Evolutionary conservation across 106 monocot species (phyloP).

Genomic region (Platanthera zijinensis): DNA sequence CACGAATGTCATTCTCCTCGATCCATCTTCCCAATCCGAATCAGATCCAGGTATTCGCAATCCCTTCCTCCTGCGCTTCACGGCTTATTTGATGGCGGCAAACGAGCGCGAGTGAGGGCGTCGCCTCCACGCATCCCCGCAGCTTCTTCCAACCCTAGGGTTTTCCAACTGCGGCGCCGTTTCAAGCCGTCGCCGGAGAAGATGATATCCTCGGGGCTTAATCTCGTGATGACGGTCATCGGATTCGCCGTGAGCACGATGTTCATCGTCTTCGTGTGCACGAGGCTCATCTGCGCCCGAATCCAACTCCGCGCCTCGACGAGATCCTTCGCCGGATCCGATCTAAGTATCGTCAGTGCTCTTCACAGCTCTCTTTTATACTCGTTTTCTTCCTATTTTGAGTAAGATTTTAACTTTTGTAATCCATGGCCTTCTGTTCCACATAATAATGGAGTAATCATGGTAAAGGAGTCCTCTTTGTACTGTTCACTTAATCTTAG

Average conservation of each 20-base stretch:
- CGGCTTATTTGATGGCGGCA: constrained; percentile 2
- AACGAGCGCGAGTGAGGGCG: background rate
- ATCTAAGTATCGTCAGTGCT: constrained; percentile 39
- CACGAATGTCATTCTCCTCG: background rate
- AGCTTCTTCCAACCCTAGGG: background rate
- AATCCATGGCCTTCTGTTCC: background rate
- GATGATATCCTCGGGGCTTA: constrained; percentile 40
- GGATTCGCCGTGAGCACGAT: constrained; percentile 68
- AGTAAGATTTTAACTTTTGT: background rate
- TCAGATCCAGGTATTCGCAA: background rate
- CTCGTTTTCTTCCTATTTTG: background rate
- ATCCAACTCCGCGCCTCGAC: constrained; percentile 43
- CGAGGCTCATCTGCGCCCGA: constrained; percentile 61
- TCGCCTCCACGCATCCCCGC: background rate
- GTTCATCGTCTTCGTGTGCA: constrained; percentile 80
- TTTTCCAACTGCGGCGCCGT: background rate
- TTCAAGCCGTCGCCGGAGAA: background rate
- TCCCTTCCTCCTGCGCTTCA: background rate
- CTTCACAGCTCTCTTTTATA: background rate
- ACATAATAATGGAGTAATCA: background rate
- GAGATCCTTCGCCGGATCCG: constrained; percentile 36
- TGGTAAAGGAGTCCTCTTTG: background rate
- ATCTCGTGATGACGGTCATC: constrained; percentile 69
- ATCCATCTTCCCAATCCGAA: background rate
- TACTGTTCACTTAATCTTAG: background rate